Evolutionary conservation across 257 asterid genomes (phyloP), one percentile per base, ranked within the genome.

Genomic region (Solanum peruvianum): DNA sequence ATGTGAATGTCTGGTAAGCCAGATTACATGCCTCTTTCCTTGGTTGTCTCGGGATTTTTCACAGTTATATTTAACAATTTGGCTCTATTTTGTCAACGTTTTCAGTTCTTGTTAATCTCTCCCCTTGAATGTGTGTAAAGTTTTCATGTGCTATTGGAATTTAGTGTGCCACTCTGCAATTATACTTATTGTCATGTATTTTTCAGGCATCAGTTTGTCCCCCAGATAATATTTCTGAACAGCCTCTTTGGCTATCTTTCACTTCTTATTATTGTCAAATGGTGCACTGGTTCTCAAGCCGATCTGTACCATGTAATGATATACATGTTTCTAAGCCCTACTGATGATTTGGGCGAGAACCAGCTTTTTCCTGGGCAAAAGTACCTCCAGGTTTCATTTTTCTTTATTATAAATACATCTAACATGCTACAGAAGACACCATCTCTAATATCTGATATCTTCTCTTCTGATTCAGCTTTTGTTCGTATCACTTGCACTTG

Each of bases 241-340:
- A 85, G 92, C 89, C 88, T 93, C 86, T 92, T 93, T 86, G 95
- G 96, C 78, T 93, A 93, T 89, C 94, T 92, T 44, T 91, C 95
- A 75, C 91, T 93, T 84, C 92, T 92, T 70, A 93, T 93, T 76
- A 90, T 93, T 84, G 92, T 90, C 41, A 93, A 93, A 90, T 93
- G 96, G 96, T 93, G 94, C 91, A 88, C 96, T 41, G 94, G 94
- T 60, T 93, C 96, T 81, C 89, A 93, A 90, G 94, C 94, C 70
- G 96, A 93, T 89, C 88, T 93, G 75, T 93, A 93, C 92, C 96
- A 93, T 88, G 93, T 92, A 81, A 92, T 93, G 96, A 93, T 93
- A 78, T 91, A 93, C 58, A 93, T 93, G 96, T 93, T 93, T 93
- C 88, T 93, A 86, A 93, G 93, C 86, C 96, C 96, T 64, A 88